A percentile compares a stretch with the other conserved stretches of the same genome.
Conservation (phyloP, 2,329 filamentous ascomycete genomes). For the Ceratocystis eucalypticola region DNA sequence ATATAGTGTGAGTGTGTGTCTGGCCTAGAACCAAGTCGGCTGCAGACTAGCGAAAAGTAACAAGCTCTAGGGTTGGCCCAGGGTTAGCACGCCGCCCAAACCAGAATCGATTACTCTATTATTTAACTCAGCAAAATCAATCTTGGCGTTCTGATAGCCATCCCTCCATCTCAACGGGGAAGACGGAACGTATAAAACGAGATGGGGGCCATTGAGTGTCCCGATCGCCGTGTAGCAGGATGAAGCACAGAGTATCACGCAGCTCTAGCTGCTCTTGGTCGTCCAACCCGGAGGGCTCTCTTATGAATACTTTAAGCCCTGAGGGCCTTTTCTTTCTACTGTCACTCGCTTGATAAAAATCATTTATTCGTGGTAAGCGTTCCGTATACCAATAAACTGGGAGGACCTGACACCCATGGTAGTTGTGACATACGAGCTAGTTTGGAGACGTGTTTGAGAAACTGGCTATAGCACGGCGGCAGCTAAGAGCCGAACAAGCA, state of each 20-base stretch:
- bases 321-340: not conserved
- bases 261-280: not conserved
- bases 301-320: not conserved
- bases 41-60: not conserved
- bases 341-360: not conserved
- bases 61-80: not conserved
- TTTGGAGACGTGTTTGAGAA: not conserved
- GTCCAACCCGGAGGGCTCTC: not conserved
- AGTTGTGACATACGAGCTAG: not conserved
- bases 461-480: not conserved
- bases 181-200: not conserved
- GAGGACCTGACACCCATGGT: not conserved
- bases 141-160: not conserved
- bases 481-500: too few species aligned
- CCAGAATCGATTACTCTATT: not conserved
- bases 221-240: not conserved
- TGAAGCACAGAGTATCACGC: not conserved
- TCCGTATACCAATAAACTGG: not conserved
- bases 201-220: not conserved
- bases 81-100: not conserved
- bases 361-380: not conserved
- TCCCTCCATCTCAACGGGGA: not conserved
- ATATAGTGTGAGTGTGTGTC: too few species aligned
- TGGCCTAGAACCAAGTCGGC: too few species aligned
- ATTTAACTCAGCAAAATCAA: not conserved